Conservation (phyloP, 2,329 filamentous ascomycete species). For the Pyricularia grisea region DNA sequence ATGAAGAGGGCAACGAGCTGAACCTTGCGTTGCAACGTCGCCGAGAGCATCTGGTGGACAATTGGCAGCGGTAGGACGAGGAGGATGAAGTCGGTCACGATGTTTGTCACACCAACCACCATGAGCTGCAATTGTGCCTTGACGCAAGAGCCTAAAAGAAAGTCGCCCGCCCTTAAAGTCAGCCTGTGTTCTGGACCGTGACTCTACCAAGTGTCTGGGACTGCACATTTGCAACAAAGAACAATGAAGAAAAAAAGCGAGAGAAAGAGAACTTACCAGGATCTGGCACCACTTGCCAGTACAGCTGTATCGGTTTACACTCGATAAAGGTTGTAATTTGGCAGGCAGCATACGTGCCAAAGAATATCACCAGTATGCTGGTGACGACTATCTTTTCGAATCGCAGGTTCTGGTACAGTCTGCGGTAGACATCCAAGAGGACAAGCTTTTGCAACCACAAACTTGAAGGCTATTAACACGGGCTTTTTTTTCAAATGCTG, state of each 20-base stretch:
- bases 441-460: constrained; percentile 5
- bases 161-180: background rate
- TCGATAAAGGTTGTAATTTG: constrained; percentile 3
- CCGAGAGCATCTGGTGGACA: constrained; percentile 8
- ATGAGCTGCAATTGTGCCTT: background rate
- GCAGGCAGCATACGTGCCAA: background rate
- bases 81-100: constrained; percentile 25
- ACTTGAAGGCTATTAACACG: background rate
- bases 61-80: constrained; percentile 26
- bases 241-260: too few species aligned
- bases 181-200: background rate
- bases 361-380: background rate
- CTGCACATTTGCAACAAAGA: too few species aligned
- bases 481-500: background rate
- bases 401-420: background rate
- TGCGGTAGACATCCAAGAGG: constrained; percentile 4
- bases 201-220: too few species aligned
- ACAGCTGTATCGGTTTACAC: background rate
- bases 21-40: constrained; percentile 11
- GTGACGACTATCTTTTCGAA: background rate
- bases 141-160: background rate
- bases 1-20: constrained; percentile 25
- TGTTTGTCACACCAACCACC: constrained; percentile 15
- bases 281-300: constrained; percentile 2
- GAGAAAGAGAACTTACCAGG: background rate